Conservation (phyloP, 2,329 filamentous ascomycete species). For the Didymella keratinophila region DNA sequence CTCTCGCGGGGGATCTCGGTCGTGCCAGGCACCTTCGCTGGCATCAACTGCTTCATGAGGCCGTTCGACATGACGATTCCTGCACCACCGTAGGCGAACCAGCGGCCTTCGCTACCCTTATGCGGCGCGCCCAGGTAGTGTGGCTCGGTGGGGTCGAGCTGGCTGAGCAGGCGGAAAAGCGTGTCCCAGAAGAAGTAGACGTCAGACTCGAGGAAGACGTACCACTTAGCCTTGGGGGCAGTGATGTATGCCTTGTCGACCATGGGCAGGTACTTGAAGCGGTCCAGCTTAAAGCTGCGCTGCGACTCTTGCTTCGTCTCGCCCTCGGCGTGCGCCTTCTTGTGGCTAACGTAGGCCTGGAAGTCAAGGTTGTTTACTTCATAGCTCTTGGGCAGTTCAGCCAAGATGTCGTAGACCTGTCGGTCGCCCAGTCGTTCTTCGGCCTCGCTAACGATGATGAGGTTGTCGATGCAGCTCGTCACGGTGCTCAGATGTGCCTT, state of each 20-base stretch:
- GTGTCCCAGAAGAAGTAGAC: constrained; percentile 52
- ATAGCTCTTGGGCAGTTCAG: constrained; percentile 57
- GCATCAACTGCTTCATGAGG: constrained; percentile 59
- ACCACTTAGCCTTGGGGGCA: constrained; percentile 49
- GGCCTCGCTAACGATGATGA: constrained; percentile 66
- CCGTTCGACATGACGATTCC: constrained; percentile 58
- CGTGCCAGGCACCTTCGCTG: constrained; percentile 35
- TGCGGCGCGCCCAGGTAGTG: constrained; percentile 54
- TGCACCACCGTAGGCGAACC: constrained; percentile 57
- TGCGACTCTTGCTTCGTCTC: constrained; percentile 57
- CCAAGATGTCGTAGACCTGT: constrained; percentile 59
- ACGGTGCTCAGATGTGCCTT: constrained; percentile 61
- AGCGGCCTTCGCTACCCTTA: constrained; percentile 39
- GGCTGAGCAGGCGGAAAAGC: constrained; percentile 53
- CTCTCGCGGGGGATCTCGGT: constrained; percentile 43
- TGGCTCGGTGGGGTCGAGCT: constrained; percentile 46
- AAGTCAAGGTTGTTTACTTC: constrained; percentile 59
- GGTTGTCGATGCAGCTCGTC: constrained; percentile 63
- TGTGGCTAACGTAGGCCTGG: constrained; percentile 59
- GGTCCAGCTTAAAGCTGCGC: constrained; percentile 64
- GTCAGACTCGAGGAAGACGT: constrained; percentile 51
- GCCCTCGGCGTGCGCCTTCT: constrained; percentile 47
- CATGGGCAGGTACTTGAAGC: constrained; percentile 67
- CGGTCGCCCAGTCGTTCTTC: constrained; percentile 61
- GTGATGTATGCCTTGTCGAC: constrained; percentile 59